Base-by-base conservation (phyloP, 2,329 filamentous ascomycete genomes). In the Coniella vitis region DNA sequence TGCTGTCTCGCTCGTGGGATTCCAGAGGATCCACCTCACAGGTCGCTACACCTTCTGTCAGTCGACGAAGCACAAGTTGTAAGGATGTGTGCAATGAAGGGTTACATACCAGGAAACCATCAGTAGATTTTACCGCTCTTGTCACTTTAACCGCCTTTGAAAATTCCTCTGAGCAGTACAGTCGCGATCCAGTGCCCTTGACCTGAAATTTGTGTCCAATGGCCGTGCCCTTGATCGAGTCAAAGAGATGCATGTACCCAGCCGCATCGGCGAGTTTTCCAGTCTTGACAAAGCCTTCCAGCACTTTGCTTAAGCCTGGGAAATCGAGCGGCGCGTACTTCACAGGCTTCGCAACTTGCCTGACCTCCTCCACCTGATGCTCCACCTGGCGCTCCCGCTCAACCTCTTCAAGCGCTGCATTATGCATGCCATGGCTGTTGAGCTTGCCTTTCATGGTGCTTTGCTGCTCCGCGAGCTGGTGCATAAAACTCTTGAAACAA, bases 1-100 rank as follows among this genome's bases (percentile, higher is more conserved):
- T 0, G 73, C 82, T 0, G 67, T 72, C 7, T 75, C 57, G 0
- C 65, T 64, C 0, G 55, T n/a, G 0, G 56, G 55, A 50, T 72
- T 77, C 73, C 75, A 84, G 0, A 86, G 60, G 2, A 87, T 58
- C 81, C 80, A 87, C 21, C 81, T 75, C 0, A 83, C 76, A 0
- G 75, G 68, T 1, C 71, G 66, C 54, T 73, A 54, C n/a, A 57
- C 51, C 4, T 39, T 13, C n/a, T n/a, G 19, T 39, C 20, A 39
- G 38, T 16, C 25, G 5, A 10, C 5, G 25, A 29, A 29, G 10
- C 25, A 5, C 25, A 29, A 29, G 25, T 5, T 29, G 5, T 29
- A 5, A n/a, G n/a, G 5, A 29, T 29, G 5, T 5, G 10, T 29
- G 25, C 25, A 29, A 5, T 10, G 46, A 44, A 54, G n/a, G 8